phyloP scores from a whole-genome alignment of 1,284 basidiomycete species.

The Porphyrellus sp. region DNA sequence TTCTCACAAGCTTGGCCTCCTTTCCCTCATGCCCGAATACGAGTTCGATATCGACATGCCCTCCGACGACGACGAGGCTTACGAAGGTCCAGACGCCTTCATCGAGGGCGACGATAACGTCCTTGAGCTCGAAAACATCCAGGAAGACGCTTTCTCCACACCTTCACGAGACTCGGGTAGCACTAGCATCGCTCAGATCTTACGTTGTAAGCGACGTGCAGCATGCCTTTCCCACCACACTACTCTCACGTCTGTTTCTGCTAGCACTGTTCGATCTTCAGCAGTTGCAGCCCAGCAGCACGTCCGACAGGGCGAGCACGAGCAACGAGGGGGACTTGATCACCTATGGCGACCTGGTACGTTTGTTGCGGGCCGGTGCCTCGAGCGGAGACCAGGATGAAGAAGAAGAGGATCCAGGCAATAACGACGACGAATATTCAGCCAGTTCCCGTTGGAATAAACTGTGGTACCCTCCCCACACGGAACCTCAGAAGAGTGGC shows the following conservation, averaged over 20 bases:
- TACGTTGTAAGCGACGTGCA: slow-evolving; percentile 35
- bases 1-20: slow-evolving; percentile 7
- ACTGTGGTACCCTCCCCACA: slow-evolving; percentile 50
- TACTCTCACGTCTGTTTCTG: slow-evolving; percentile 5
- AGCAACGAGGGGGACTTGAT: slow-evolving; percentile 19
- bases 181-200: slow-evolving; percentile 32
- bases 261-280: slow-evolving; percentile 46
- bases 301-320: slow-evolving; percentile 31
- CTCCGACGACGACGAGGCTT: slow-evolving; percentile 33
- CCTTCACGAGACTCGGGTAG: slow-evolving; percentile 20
- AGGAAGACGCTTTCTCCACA: slow-evolving; percentile 9
- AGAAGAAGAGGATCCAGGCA: slow-evolving; percentile 40
- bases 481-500: slow-evolving; percentile 70
- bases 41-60: slow-evolving; percentile 29
- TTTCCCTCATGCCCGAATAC: slow-evolving; percentile 24
- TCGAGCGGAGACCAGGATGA: slow-evolving; percentile 24
- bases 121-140: slow-evolving; percentile 26
- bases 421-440: slow-evolving; percentile 36
- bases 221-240: not conserved
- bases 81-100: slow-evolving; percentile 31
- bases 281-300: slow-evolving; percentile 17
- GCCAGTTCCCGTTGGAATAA: slow-evolving; percentile 24
- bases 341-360: slow-evolving; percentile 24
- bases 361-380: slow-evolving; percentile 17
- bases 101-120: slow-evolving; percentile 31